Conservation (phyloP, 768 basidiomycete genomes). For the Kwoniella sp. region DNA sequence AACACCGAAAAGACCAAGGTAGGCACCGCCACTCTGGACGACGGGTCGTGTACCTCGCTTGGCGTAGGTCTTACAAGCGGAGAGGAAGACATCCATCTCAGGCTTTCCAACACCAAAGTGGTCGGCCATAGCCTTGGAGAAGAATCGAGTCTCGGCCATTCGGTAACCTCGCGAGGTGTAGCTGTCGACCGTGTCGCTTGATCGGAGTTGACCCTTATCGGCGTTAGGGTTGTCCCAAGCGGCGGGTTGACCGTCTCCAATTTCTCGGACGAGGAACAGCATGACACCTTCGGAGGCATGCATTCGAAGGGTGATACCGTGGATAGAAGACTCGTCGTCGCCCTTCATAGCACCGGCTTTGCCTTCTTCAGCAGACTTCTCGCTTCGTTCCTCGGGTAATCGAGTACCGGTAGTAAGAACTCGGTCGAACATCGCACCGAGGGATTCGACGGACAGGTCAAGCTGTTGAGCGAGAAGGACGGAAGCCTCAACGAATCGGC, state of each 20-base stretch:
- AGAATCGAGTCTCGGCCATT: conserved; percentile 54
- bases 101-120: conserved; percentile 49
- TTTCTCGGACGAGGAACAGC: conserved; percentile 55
- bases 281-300: conserved; percentile 54
- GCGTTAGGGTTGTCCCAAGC: conserved; percentile 30
- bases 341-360: conserved; percentile 7
- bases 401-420: conserved; percentile 53
- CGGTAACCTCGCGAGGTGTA: conserved; percentile 54
- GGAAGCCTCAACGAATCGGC: conserved; percentile 53
- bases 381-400: conserved; percentile 18
- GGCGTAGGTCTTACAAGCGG: conserved; percentile 56
- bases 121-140: conserved; percentile 49
- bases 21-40: conserved; percentile 55
- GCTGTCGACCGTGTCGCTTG: conserved; percentile 46
- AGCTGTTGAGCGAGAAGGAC: conserved; percentile 52
- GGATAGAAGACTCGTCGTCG: conserved; percentile 47
- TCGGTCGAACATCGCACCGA: conserved; percentile 55
- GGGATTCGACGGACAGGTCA: conserved; percentile 49
- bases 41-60: conserved; percentile 54
- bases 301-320: conserved; percentile 48
- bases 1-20: conserved; percentile 55
- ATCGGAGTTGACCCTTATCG: conserved; percentile 23
- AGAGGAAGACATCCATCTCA: conserved; percentile 54
- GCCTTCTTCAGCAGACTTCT: conserved; percentile 30
- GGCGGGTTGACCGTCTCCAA: conserved; percentile 36